phyloP scores from a whole-genome alignment of 805 yeast species.

The Candida ipomoeae region DNA sequence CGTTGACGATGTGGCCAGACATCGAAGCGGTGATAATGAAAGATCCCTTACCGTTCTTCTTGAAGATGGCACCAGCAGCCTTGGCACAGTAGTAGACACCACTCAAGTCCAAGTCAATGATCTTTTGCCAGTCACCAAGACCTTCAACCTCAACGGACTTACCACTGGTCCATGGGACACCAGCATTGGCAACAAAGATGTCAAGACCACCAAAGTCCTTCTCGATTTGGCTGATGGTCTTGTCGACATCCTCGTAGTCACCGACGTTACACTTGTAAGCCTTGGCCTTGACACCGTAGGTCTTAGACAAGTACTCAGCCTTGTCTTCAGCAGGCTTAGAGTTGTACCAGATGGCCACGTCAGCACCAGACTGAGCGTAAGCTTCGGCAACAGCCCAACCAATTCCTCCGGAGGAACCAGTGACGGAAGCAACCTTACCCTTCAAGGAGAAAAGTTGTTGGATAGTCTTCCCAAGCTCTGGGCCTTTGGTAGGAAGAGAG shows the following conservation, averaged over 20 bases:
- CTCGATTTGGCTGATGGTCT: constrained; percentile 47
- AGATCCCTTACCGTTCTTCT: constrained; percentile 39
- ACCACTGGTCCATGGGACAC: constrained; percentile 68
- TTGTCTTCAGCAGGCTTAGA: constrained; percentile 56
- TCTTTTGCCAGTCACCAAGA: constrained; percentile 30
- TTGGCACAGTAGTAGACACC: constrained; percentile 44
- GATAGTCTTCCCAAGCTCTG: constrained; percentile 48
- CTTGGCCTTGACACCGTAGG: constrained; percentile 56
- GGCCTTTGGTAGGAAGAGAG: constrained; percentile 41
- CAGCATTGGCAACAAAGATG: constrained; percentile 88
- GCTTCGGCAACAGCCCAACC: constrained; percentile 81
- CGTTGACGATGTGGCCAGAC: constrained; percentile 46
- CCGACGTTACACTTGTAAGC: constrained; percentile 64
- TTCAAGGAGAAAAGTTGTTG: constrained; percentile 71
- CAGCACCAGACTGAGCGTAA: constrained; percentile 84
- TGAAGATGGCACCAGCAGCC: constrained; percentile 37
- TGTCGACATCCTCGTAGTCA: constrained; percentile 46
- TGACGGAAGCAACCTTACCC: constrained; percentile 78
- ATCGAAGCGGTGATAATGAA: constrained; percentile 43
- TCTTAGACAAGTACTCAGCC: constrained; percentile 41
- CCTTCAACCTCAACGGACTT: constrained; percentile 33
- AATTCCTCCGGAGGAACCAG: constrained; percentile 85
- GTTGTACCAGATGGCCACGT: constrained; percentile 64
- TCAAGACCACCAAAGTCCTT: constrained; percentile 78
- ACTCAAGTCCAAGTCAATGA: constrained; percentile 38